A percentile compares a stretch with the other conserved stretches of the same genome.
phyloP scores from a whole-genome alignment of 345 rosid species.

The Gossypium anomalum region DNA sequence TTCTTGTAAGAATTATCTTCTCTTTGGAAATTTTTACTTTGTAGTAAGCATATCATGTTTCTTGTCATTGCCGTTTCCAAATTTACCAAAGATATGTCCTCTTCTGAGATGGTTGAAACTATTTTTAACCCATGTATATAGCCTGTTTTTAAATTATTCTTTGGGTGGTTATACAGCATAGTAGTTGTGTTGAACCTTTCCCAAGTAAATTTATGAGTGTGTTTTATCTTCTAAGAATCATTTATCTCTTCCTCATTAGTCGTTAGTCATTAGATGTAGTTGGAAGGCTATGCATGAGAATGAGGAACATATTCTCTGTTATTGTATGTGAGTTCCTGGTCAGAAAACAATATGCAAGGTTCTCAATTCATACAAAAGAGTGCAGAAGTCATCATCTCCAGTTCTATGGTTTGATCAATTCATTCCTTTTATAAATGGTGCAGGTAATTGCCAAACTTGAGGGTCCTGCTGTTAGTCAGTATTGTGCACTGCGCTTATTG shows the following conservation, averaged over 20 bases:
- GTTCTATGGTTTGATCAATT: conserved; percentile 6
- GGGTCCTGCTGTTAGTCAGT: conserved; percentile 98
- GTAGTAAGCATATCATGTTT: not conserved
- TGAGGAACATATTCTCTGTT: not conserved
- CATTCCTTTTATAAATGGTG: conserved; percentile 15
- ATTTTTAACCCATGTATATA: not conserved
- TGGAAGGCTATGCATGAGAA: not conserved
- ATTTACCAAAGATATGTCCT: not conserved
- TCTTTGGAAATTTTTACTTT: conserved; percentile 7
- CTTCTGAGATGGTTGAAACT: not conserved
- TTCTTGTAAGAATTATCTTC: conserved; percentile 62
- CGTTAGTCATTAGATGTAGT: not conserved
- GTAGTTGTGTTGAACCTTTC: not conserved
- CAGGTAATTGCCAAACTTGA: conserved; percentile 98
- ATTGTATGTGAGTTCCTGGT: not conserved
- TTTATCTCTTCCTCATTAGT: not conserved
- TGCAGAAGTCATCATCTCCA: not conserved
- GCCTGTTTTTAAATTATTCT: not conserved
- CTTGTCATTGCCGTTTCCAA: not conserved
- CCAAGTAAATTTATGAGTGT: not conserved
- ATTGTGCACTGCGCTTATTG: conserved; percentile 83
- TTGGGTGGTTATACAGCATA: not conserved
- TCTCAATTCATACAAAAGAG: not conserved
- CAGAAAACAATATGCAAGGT: not conserved
- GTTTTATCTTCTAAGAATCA: not conserved